phyloP scores from a whole-genome alignment of 2,329 filamentous ascomycete species.

The Teratosphaeria pseudoeucalypti region DNA sequence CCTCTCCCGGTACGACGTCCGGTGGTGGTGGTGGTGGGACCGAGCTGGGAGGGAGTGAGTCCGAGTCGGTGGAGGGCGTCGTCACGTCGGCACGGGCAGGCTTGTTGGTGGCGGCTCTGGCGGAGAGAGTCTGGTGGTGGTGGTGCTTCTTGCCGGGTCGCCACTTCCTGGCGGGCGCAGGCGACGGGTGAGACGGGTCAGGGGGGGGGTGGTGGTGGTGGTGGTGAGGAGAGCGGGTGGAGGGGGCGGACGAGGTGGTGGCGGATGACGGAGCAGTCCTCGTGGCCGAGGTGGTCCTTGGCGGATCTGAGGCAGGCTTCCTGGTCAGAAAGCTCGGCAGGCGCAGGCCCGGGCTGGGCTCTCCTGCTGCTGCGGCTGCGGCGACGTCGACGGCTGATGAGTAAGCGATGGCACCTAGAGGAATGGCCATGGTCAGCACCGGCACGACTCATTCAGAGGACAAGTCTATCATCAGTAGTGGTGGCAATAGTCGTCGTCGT shows the following conservation, averaged over 20 bases:
- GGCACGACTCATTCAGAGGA: no score
- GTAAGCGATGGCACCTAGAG: conserved; percentile 9
- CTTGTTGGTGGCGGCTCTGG: conserved; percentile 8
- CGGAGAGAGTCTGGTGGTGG: conserved; percentile 8
- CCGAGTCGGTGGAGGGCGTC: background rate
- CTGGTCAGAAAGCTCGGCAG: background rate
- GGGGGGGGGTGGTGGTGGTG: background rate
- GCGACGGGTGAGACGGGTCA: conserved; percentile 2
- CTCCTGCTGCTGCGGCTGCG: background rate
- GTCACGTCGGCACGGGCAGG: conserved; percentile 3
- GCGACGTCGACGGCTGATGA: background rate
- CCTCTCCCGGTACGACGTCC: background rate
- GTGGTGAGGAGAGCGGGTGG: conserved; percentile 1
- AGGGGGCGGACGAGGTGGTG: conserved; percentile 1
- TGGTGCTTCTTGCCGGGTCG: conserved; percentile 8
- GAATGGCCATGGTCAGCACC: conserved; percentile 12
- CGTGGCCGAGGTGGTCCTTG: background rate
- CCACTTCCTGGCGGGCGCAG: conserved; percentile 4
- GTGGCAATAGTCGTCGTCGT: no score
- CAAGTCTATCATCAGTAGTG: no score
- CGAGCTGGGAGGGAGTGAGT: background rate
- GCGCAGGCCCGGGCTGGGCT: background rate
- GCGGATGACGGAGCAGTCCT: background rate
- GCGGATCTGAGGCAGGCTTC: background rate
- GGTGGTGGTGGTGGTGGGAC: background rate